Evolutionary conservation across 192 early-diverging fungal species (phyloP).

Genomic region (Coemansia sp.): DNA sequence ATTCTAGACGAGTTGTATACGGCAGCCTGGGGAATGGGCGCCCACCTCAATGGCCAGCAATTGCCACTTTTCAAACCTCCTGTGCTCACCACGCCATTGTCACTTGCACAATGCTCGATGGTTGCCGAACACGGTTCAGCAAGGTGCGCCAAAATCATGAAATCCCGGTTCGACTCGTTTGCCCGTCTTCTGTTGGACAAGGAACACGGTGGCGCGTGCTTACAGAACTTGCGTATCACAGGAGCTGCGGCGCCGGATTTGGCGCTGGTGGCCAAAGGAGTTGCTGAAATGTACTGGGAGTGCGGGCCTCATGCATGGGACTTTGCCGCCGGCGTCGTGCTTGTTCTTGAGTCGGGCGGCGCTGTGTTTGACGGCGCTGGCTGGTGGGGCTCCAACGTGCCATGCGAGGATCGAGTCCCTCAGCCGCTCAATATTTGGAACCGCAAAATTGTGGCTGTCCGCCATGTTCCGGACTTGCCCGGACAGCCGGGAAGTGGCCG

Average conservation of each 20-base stretch:
- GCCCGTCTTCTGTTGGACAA: constrained; percentile 61
- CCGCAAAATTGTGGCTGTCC: constrained; percentile 33
- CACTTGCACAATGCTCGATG: constrained; percentile 71
- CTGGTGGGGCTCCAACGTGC: constrained; percentile 30
- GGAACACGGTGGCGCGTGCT: constrained; percentile 54
- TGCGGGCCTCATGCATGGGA: constrained; percentile 80
- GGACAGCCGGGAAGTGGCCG: constrained; percentile 34
- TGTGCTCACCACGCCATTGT: constrained; percentile 57
- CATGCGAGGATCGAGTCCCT: constrained; percentile 15
- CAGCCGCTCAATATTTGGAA: constrained; percentile 45
- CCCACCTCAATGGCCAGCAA: constrained; percentile 39
- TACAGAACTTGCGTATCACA: constrained; percentile 72
- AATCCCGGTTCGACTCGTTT: constrained; percentile 68
- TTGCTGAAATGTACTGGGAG: constrained; percentile 90
- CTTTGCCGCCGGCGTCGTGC: constrained; percentile 81
- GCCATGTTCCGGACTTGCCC: constrained; percentile 35
- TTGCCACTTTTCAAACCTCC: constrained; percentile 64
- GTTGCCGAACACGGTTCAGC: constrained; percentile 85
- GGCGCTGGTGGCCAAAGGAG: constrained; percentile 78
- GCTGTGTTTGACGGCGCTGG: constrained; percentile 65
- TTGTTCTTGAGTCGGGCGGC: constrained; percentile 85
- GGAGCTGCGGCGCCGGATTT: constrained; percentile 81
- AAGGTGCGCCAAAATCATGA: constrained; percentile 58
- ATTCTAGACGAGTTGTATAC: constrained; percentile 77
- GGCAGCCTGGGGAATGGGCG: constrained; percentile 34